These are phyloP conservation scores for Fraxinus albicans DNA, from an alignment of 305 asterid species.

Conservation along the genomic window DNA sequence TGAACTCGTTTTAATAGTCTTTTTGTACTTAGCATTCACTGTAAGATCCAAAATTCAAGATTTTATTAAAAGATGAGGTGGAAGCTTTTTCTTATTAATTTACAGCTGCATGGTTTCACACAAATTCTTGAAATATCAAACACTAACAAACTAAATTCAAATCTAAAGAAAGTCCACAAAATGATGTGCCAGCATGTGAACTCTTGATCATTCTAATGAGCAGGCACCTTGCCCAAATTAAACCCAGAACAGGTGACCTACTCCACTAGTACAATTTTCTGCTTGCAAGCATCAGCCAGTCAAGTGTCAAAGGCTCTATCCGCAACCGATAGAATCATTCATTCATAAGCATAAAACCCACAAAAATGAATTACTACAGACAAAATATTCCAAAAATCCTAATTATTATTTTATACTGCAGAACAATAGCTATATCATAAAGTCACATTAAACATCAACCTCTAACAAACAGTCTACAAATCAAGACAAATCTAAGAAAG, in stretches of 20 bases:
- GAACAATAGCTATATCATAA: conserved; percentile 3
- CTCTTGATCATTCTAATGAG: background rate
- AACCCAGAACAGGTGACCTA: too few relatives aligned
- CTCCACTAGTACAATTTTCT: background rate
- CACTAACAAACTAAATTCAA: background rate
- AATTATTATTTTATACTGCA: background rate
- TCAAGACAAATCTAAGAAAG: background rate
- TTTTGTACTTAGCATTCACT: background rate
- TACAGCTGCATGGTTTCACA: background rate
- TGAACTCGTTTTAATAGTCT: background rate
- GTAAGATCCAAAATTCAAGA: conserved; percentile 1
- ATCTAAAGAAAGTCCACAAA: background rate
- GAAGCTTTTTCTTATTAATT: conserved; percentile 2
- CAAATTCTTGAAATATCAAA: background rate
- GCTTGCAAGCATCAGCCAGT: background rate
- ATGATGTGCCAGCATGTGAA: background rate
- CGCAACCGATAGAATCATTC: background rate
- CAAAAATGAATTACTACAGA: background rate
- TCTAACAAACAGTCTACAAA: background rate
- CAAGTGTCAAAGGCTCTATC: background rate
- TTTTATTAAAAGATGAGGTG: background rate
- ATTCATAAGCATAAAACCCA: background rate
- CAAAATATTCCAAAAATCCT: background rate
- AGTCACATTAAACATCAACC: conserved; percentile 8
- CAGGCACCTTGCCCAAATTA: background rate